A percentile compares a stretch with the other conserved stretches of the same genome.
Evolutionary conservation across 1,284 basidiomycete genomes (phyloP).

Genomic region (Filobasidium uniguttulatum): DNA sequence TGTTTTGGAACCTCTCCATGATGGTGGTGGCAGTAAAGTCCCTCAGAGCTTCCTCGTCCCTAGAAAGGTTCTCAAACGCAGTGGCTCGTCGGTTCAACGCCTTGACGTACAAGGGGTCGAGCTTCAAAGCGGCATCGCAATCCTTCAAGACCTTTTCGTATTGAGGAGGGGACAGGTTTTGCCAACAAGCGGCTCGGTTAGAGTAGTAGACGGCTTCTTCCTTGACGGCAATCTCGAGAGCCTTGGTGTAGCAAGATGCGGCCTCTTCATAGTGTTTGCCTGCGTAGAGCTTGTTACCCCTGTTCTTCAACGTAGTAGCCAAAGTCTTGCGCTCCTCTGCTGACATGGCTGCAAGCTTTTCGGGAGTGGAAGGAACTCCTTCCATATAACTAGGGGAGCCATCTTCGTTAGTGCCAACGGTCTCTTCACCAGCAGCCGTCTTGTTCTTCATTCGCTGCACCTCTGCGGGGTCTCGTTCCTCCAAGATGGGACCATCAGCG

Average conservation of each 20-base stretch:
- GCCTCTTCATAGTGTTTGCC: slow-evolving; percentile 63
- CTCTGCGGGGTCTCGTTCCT: slow-evolving; percentile 45
- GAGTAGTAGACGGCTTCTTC: slow-evolving; percentile 91
- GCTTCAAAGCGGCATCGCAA: slow-evolving; percentile 73
- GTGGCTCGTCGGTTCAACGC: slow-evolving; percentile 84
- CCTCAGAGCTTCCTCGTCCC: slow-evolving; percentile 60
- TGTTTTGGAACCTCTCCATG: slow-evolving; percentile 81
- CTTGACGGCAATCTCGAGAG: slow-evolving; percentile 69
- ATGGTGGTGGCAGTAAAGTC: slow-evolving; percentile 96
- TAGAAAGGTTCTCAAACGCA: slow-evolving; percentile 66
- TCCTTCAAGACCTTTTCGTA: slow-evolving; percentile 77
- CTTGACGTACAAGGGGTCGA: slow-evolving; percentile 82
- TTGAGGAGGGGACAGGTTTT: slow-evolving; percentile 75
- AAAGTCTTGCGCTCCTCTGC: slow-evolving; percentile 56
- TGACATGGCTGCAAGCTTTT: slow-evolving; percentile 5
- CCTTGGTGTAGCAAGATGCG: slow-evolving; percentile 75
- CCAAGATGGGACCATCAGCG: slow-evolving; percentile 52
- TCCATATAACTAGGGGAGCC: slow-evolving; percentile 8
- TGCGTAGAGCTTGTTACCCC: slow-evolving; percentile 81
- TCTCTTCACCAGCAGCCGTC: slow-evolving; percentile 7
- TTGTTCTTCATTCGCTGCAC: slow-evolving; percentile 25
- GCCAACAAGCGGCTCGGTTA: slow-evolving; percentile 96
- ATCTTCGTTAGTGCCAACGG: neutral
- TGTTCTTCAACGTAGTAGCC: slow-evolving; percentile 69
- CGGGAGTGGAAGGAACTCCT: slow-evolving; percentile 14